Evolutionary conservation across 768 basidiomycete genomes (phyloP).

Genomic region (Calocera cornea): DNA sequence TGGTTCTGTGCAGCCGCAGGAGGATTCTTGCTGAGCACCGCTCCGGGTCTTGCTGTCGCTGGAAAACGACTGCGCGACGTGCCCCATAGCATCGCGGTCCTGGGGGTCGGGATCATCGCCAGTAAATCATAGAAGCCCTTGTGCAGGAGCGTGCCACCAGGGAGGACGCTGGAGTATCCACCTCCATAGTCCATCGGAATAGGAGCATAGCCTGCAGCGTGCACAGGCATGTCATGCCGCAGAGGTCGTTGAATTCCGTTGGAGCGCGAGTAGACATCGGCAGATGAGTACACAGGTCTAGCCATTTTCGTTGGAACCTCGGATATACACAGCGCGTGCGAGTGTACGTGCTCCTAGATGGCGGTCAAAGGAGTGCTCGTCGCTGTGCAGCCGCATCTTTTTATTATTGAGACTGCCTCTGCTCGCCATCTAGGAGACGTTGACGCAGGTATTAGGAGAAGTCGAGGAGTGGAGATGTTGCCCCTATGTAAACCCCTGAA

Average conservation of each 20-base stretch:
- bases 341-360: neutral
- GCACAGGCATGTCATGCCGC: neutral
- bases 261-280: neutral
- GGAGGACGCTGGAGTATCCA: conserved; percentile 27
- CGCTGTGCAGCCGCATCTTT: neutral
- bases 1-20: neutral
- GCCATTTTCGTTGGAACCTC: neutral
- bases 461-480: neutral
- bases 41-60: neutral
- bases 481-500: conserved; percentile 1
- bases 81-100: neutral
- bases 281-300: neutral
- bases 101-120: conserved; percentile 51
- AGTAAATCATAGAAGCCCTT: conserved; percentile 84
- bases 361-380: neutral
- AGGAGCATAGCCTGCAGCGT: neutral
- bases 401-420: neutral
- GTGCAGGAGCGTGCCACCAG: conserved; percentile 62
- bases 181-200: neutral
- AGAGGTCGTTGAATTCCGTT: neutral
- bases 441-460: neutral
- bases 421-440: neutral
- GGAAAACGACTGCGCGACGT: neutral
- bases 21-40: neutral
- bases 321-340: neutral